Percentiles rank a stretch among this genome's conserved stretches.
These are phyloP conservation scores for Aspergillus fructus DNA, from an alignment of 2,329 filamentous ascomycete species.

Conservation along the genomic window DNA sequence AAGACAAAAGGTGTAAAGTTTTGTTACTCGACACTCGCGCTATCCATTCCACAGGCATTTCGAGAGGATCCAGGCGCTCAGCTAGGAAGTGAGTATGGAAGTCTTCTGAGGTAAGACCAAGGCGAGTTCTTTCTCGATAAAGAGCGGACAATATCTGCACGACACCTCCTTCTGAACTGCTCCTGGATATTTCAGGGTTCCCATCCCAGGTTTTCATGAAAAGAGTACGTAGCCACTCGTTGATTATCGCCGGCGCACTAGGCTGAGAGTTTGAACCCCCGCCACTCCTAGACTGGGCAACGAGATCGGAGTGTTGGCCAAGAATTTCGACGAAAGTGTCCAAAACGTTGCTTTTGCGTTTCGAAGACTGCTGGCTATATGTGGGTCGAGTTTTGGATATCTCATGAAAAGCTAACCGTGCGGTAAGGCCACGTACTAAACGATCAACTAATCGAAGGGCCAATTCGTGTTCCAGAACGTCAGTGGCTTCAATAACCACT, in stretches of 20 bases:
- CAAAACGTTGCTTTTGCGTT: constrained; percentile 31
- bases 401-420: constrained; percentile 50
- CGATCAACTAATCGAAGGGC: constrained; percentile 52
- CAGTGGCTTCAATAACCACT: constrained; percentile 35
- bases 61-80: constrained; percentile 71
- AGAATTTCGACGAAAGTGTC: constrained; percentile 39
- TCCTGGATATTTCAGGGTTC: constrained; percentile 65
- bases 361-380: constrained; percentile 28
- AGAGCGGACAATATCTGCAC: constrained; percentile 71
- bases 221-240: constrained; percentile 58
- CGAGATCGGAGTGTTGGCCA: constrained; percentile 27
- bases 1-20: constrained; percentile 73
- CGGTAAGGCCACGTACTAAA: constrained; percentile 50
- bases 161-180: constrained; percentile 73
- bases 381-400: constrained; percentile 42
- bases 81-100: constrained; percentile 76
- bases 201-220: constrained; percentile 82
- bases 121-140: constrained; percentile 67
- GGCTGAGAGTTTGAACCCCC: constrained; percentile 14
- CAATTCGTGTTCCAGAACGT: constrained; percentile 53
- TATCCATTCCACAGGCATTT: constrained; percentile 72
- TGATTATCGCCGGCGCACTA: constrained; percentile 34
- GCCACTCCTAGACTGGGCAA: constrained; percentile 9
- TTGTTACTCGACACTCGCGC: constrained; percentile 61
- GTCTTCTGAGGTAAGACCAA: constrained; percentile 66